Conservation (phyloP, 805 yeast species). For the Barnettozyma botsteinii region DNA sequence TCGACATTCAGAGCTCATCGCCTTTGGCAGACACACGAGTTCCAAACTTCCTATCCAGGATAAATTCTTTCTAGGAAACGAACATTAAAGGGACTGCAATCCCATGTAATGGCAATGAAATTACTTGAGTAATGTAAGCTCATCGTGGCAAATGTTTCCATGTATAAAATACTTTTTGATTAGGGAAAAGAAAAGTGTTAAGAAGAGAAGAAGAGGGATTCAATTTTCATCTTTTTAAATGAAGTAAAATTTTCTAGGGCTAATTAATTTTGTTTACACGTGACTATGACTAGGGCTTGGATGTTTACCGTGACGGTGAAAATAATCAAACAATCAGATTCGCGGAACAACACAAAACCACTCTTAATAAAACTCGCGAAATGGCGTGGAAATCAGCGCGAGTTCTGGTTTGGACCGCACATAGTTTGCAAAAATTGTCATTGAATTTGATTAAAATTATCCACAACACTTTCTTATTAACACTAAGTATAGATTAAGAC, state of each 20-base stretch:
- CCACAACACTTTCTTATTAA: slow-evolving; percentile 4
- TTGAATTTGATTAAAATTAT: slow-evolving; percentile 3
- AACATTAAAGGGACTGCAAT: slow-evolving; percentile 25
- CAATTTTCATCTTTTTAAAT: background rate
- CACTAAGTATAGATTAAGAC: slow-evolving; percentile 3
- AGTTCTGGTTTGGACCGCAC: slow-evolving; percentile 7
- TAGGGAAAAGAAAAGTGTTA: slow-evolving; percentile 23
- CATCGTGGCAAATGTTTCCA: slow-evolving; percentile 32
- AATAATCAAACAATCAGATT: slow-evolving; percentile 11
- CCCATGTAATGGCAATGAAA: slow-evolving; percentile 29
- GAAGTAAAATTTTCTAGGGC: slow-evolving; percentile 11
- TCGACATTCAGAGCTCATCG: slow-evolving; percentile 28
- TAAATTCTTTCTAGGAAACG: slow-evolving; percentile 25
- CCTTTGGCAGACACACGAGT: slow-evolving; percentile 18
- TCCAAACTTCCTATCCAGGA: slow-evolving; percentile 32
- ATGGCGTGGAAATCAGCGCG: slow-evolving; percentile 5
- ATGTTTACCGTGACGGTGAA: slow-evolving; percentile 18
- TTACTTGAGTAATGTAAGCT: slow-evolving; percentile 24
- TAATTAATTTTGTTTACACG: slow-evolving; percentile 6
- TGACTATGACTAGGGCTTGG: slow-evolving; percentile 7
- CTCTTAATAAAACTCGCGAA: background rate
- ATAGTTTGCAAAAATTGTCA: slow-evolving; percentile 4
- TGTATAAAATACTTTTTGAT: slow-evolving; percentile 26
- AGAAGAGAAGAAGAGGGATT: background rate
- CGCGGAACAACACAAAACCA: background rate